Evolutionary conservation across 2,329 filamentous ascomycete genomes (phyloP), one percentile per base, ranked within the genome.

Genomic region (Bipolaris cookei): DNA sequence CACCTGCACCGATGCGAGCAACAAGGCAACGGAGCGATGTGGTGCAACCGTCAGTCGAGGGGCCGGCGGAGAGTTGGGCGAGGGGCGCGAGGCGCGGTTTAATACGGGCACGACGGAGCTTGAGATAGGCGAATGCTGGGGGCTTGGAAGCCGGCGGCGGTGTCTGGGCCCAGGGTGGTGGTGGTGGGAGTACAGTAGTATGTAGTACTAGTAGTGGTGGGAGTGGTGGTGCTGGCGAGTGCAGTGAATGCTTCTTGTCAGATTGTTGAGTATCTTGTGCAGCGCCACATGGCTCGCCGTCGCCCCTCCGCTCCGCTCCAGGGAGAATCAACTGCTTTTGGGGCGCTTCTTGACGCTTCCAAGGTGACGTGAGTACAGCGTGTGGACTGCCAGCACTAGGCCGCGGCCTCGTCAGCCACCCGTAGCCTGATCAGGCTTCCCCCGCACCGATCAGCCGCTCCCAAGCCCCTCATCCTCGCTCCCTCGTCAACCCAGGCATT

Each of bases 361-460:
- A 54, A 38, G 23, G 54, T 54, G 54, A 57, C 54, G 50, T 57
- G 54, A 57, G 51, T 49, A 38, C 50, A 48, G 49, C 54, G 54
- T 57, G 37, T 41, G 46, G 38, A 25, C 18, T 21, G 10, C 34
- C 38, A 30, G 50, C 54, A 49, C 54, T 39, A 41, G 38, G 21
- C 46, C 52, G 16, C 52, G 21, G 52, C 47, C 41, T 51, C 47
- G 25, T 34, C 34, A 52, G 51, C 48, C 51, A 50, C 51, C 18
- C 49, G 44, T 54, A 52, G 28, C 59, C 56, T n/a, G 53, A 62
- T 42, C 4, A 18, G 52, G 58, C 35, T 34, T 20, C 21, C 37
- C 52, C 56, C 56, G 53, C 52, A 50, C 45, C 56, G 48, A 62
- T 62, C 56, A 42, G 52, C 53, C 49, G 51, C 54, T 44, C 13